Base-by-base conservation (phyloP, 352 stramenopile genomes). In the Halophytophthora polymorphica region DNA sequence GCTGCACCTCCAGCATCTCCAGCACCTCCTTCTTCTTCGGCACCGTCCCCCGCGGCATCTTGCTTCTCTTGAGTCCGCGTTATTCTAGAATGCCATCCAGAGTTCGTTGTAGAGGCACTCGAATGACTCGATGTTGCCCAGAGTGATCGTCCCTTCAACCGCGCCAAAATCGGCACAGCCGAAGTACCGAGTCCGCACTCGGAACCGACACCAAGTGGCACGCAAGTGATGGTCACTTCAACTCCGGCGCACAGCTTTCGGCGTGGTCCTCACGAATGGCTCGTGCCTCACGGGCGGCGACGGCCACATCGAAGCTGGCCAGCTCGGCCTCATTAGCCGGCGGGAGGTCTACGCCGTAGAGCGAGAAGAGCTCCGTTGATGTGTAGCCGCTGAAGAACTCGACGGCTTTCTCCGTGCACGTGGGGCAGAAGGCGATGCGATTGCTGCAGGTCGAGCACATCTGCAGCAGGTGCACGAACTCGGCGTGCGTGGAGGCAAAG, bases 301-400 rank as follows among this genome's bases (percentile, higher is more conserved):
- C 58, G n/a, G 66, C 53, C 13, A 65, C 59, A 8, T 54, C 37
- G 54, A 88, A 88, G 3, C 34, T 63, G 10, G 64, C 59, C 18
- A 88, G 64, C 15, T 66, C 60, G 31, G 70, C 63, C 31, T 57
- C 55, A 40, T 90, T 71, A 2, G 74, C 77, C 4, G 72, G 56
- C 2, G 79, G 76, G 19, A 90, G 60, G 11, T 86, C 74, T 2
- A 46, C 69, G 1, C 74, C 64, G 50, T 90, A 90, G 19, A 86
- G 56, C 17, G 61, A 52, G 22, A 77, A 61, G 31, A 90, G 61
- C 57, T 90, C 79, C 0, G 62, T 6, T 12, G 55, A 56, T 6
- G 77, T 70, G 58, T 81, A 83, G 4, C 72, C 73, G 5, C 57
- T 66, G 42, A 88, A 88, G 63, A 83, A 90, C 50, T 88, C 79